These are phyloP conservation scores for Halocafeteria seosinensis DNA, from an alignment of 108 stramenopile genomes.

Conservation along the genomic window DNA sequence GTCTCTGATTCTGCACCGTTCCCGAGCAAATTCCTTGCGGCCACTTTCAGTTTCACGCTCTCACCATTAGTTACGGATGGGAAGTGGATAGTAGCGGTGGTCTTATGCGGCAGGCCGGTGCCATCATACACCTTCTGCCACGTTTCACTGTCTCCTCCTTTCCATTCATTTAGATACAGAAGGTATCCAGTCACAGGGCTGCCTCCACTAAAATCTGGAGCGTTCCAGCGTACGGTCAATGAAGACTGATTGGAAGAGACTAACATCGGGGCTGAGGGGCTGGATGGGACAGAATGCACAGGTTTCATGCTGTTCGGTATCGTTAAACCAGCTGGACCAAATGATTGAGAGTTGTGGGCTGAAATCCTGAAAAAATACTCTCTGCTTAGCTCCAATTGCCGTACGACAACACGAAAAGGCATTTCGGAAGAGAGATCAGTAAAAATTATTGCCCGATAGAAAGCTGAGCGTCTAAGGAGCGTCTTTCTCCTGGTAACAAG, in stretches of 20 bases:
- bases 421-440: too few relatives aligned
- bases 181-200: conserved; percentile 53
- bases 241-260: conserved; percentile 38
- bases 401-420: not conserved
- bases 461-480: too few relatives aligned
- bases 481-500: too few relatives aligned
- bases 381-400: not conserved
- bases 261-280: conserved; percentile 32
- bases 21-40: not conserved
- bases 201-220: conserved; percentile 52
- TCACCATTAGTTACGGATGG: not conserved
- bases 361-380: not conserved
- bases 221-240: conserved; percentile 50
- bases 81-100: too few relatives aligned
- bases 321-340: not conserved
- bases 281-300: not conserved
- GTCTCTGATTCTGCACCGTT: not conserved
- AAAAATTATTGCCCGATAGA: too few relatives aligned
- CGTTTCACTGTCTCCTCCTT: conserved; percentile 42
- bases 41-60: not conserved
- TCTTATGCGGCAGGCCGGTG: too few relatives aligned
- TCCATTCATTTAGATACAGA: conserved; percentile 64
- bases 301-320: too few relatives aligned
- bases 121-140: not conserved
- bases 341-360: not conserved